Evolutionary conservation across 2,329 filamentous ascomycete genomes (phyloP), one percentile per base, ranked within the genome.

Genomic region (Talaromyces rugulosus): DNA sequence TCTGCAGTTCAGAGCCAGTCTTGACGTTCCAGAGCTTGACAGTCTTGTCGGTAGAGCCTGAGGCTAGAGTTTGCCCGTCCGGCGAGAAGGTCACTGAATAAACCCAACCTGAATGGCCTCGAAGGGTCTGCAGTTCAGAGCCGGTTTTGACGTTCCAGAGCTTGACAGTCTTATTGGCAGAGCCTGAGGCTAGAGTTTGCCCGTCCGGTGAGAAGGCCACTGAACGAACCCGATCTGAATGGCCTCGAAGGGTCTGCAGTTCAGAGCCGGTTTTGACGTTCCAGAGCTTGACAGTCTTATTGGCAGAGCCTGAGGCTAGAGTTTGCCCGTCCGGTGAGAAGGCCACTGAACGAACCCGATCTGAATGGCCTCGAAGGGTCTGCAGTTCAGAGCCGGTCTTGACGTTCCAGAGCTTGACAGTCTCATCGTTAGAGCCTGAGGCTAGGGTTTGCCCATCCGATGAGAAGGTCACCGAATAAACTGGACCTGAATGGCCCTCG

Each of bases 401-500:
- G 3, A 27, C 11, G 36, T 67, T 56, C 67, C 64, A 69, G 27
- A 66, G 62, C 42, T 61, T 61, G 27, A 66, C 53, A 6, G 59
- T 66, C 1, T 40, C 28, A 34, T 58, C 40, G 18, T 18, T 16
- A 34, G 56, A 58, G 18, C 23, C 56, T 47, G 56, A 58, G 12
- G 40, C 56, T 3, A 59, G 5, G 28, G 5, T 42, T 36, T 42
- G 44, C 18, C 57, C 44, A 28, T 52, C 47, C 2, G 28, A 47
- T 7, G 53, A 55, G 53, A 73, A 73, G 14, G 65, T 65, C 56
- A 72, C 63, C 50, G 52, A 61, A 0, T 31, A 58, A 54, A 55
- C 61, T 68, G 66, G 18, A 63, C 61, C 56, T 72, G 55, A 55
- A 62, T 70, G 66, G 27, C 65, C 65, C 57, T 72, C 64, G n/a